Evolutionary conservation across 129 eudicot species (phyloP), one percentile per base, ranked within the genome.

Genomic region (Artemisia tridentata): DNA sequence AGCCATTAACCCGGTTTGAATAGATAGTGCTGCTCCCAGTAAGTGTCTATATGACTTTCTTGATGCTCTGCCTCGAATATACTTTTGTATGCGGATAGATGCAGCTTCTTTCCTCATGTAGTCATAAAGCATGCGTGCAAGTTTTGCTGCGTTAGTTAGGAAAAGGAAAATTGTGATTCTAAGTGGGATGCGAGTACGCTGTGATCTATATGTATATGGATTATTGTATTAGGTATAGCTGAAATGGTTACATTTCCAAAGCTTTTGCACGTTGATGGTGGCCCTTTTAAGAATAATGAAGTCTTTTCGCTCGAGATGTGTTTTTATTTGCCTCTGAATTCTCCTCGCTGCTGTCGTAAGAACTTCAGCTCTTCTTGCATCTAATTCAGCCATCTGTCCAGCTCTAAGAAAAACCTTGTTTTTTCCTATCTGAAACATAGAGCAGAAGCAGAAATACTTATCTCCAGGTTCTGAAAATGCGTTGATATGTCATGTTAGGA

Each of bases 381-480:
- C 99, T 80, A 93, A 72, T 79, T 93, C 99, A 38, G 99, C 99
- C 99, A 93, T 93, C 79, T 93, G 99, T 73, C 99, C 97, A 16
- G 99, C 99, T 82, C 99, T 85, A 29, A 93, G 91, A 72, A 93
- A 93, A 54, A 93, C 96, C 81, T 93, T 93, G 78, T 88, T 87
- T 80, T 89, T 93, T 73, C 99, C 99, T 75, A 93, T 89, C 99
- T 93, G 92, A 74, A 78, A 59, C 73, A 38, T 61, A 68, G 20
- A 76, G 5, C 16, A 65, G 29, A 50, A 88, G 71, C 53, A 49
- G 65, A 68, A 74, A 52, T 50, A 14, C 47, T 54, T 29, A 55
- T 38, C 45, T 38, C 45, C 11, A 7, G 50, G 51, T 31, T 64
- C 34, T 25, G 56, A 11, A 19, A 58, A 48, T 48, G 27, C 51